Evolutionary conservation across 1,284 basidiomycete species (phyloP), one percentile per base, ranked within the genome.

Genomic region (Fomes fomentarius): DNA sequence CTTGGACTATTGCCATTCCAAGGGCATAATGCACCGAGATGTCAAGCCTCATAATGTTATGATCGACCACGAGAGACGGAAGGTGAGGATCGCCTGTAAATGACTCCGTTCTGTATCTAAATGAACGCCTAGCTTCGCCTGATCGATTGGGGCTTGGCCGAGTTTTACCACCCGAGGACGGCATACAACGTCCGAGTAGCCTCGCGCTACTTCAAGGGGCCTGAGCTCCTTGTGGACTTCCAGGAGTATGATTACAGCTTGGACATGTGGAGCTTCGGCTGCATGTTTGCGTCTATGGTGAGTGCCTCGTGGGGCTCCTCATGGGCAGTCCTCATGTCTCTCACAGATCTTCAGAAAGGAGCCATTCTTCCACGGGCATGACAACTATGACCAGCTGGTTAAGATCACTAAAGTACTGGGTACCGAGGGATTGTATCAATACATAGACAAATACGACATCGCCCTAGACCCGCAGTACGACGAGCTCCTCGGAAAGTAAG

Each of bases 1-100:
- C 15, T 78, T 99, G 69, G 96, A 99, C 74, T 99, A 91, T 70
- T 98, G 95, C 68, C 97, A 98, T 74, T 98, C 96, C 30, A 93
- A 96, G 64, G 96, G 96, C 12, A 98, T 98, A 72, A 99, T 98
- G 95, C 97, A 99, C 71, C 85, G 97, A 60, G 97, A 99, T 71
- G 96, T 99, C 61, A 99, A 99, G 72, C 96, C 97, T 4, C 95
- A 98, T 76, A 99, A 99, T 71, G 96, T 99, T 54, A 98, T 99
- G 95, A 98, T 99, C 72, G 97, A 99, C 74, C 96, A 98, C 69
- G 94, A 98, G 68, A 90, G 91, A 72, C 88, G 93, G 69, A 95
- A 96, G 81, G 93, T 92, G 68, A 60, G 78, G 30, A 22, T 19
- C 25, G 14, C 37, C 17, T 15, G 17, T 37, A 6, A 30, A 2